phyloP scores from a whole-genome alignment of 345 rosid genomes.

The Excoecaria cochinchinensis region DNA sequence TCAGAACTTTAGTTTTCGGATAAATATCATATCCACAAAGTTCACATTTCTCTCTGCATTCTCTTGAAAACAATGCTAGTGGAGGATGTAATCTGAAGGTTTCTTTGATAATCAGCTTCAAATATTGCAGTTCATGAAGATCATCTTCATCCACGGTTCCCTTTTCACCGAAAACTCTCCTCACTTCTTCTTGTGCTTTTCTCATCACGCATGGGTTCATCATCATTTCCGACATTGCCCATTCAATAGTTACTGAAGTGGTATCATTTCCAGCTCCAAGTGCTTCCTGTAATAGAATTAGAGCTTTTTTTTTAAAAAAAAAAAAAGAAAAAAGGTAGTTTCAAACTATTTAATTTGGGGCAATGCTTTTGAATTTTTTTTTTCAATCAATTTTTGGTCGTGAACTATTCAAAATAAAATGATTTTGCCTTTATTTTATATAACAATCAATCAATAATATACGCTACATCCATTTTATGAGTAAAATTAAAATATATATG shows the following conservation, averaged over 20 bases:
- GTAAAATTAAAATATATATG: too few species aligned
- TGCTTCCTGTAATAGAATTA: not conserved
- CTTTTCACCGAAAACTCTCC: not conserved
- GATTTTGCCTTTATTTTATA: too few species aligned
- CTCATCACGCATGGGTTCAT: not conserved
- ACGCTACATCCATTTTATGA: too few species aligned
- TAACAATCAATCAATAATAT: too few species aligned
- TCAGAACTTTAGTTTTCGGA: not conserved
- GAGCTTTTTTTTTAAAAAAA: too few species aligned
- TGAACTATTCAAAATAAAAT: too few species aligned
- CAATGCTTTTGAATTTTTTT: too few species aligned
- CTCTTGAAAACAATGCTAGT: conserved; percentile 7
- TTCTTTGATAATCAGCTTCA: conserved; percentile 11
- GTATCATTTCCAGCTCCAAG: conserved; percentile 4
- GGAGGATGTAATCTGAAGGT: conserved; percentile 13
- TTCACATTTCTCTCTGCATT: not conserved
- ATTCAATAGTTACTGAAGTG: not conserved
- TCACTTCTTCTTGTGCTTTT: conserved; percentile 10
- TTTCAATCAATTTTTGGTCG: too few species aligned
- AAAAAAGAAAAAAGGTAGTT: too few species aligned
- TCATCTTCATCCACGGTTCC: not conserved
- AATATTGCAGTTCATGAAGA: not conserved
- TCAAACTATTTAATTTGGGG: too few species aligned
- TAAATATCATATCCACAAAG: not conserved
- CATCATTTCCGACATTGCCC: conserved; percentile 10